Conservation (phyloP, 352 stramenopile species). For the Phytophthora chlamydospora region DNA sequence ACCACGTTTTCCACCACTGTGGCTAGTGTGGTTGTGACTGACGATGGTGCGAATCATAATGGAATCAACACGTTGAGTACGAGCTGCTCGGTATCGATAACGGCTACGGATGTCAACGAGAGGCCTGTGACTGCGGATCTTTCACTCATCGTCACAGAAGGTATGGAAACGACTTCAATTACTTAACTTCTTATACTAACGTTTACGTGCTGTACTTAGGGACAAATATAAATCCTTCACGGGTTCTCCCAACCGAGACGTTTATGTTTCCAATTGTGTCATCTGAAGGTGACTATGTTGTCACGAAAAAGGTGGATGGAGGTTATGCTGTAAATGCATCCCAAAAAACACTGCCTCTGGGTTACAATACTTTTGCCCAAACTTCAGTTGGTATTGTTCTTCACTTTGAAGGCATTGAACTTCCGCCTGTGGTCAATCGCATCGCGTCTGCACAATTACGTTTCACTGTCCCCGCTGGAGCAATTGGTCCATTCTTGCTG, state of each 20-base stretch:
- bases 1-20: constrained; percentile 3
- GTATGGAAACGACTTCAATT: constrained; percentile 9
- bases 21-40: constrained; percentile 29
- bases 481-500: constrained; percentile 49
- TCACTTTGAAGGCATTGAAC: constrained; percentile 20
- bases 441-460: constrained; percentile 35
- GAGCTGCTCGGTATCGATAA: constrained; percentile 29
- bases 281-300: constrained; percentile 15
- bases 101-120: constrained; percentile 34
- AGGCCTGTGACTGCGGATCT: constrained; percentile 21
- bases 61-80: constrained; percentile 30
- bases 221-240: constrained; percentile 16
- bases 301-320: constrained; percentile 12
- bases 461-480: constrained; percentile 47
- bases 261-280: constrained; percentile 30
- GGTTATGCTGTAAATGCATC: constrained; percentile 16
- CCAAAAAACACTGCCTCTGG: constrained; percentile 20
- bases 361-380: constrained; percentile 23
- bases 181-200: not conserved
- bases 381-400: constrained; percentile 22
- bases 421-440: constrained; percentile 38
- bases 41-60: constrained; percentile 42
- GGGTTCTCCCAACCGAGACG: constrained; percentile 9
- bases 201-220: constrained; percentile 10
- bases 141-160: constrained; percentile 23